phyloP scores from a whole-genome alignment of 495 filamentous ascomycete genomes.

The Daldinia concentrica region DNA sequence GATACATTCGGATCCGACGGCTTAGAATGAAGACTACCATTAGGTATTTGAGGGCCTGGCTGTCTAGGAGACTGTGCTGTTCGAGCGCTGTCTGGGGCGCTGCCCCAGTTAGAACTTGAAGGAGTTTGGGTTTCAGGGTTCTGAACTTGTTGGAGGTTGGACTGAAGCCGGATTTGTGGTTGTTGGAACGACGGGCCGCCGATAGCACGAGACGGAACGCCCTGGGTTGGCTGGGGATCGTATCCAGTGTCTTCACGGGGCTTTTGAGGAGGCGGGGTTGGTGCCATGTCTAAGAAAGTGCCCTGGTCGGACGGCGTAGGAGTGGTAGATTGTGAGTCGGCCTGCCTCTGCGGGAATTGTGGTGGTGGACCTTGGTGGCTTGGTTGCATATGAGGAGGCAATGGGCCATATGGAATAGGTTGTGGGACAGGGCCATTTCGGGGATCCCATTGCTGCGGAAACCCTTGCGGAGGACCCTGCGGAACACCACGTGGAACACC shows the following conservation, averaged over 20 bases:
- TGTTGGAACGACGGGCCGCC: constrained; percentile 1
- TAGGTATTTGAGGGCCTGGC: background rate
- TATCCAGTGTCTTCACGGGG: constrained; percentile 5
- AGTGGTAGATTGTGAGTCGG: constrained; percentile 18
- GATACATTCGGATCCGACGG: constrained; percentile 26
- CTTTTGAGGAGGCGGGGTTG: constrained; percentile 24
- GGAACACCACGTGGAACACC: constrained; percentile 10
- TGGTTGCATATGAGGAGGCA: constrained; percentile 11
- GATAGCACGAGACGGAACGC: background rate
- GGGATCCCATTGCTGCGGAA: constrained; percentile 36
- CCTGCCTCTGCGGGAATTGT: constrained; percentile 19
- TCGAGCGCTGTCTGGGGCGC: constrained; percentile 29
- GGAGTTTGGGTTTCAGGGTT: constrained; percentile 25
- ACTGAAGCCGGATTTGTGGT: constrained; percentile 11
- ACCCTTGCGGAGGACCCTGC: constrained; percentile 4
- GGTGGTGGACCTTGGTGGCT: constrained; percentile 11
- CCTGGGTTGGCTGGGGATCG: constrained; percentile 7
- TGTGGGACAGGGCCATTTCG: constrained; percentile 19
- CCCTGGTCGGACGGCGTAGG: constrained; percentile 36
- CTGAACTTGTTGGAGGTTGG: background rate
- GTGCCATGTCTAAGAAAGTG: constrained; percentile 40
- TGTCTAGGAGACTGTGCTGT: constrained; percentile 7
- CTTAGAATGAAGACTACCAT: constrained; percentile 10
- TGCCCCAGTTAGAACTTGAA: constrained; percentile 39
- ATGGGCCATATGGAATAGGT: constrained; percentile 13